Conservation (phyloP, 305 asterid genomes). For the Fraxinus latifolia region DNA sequence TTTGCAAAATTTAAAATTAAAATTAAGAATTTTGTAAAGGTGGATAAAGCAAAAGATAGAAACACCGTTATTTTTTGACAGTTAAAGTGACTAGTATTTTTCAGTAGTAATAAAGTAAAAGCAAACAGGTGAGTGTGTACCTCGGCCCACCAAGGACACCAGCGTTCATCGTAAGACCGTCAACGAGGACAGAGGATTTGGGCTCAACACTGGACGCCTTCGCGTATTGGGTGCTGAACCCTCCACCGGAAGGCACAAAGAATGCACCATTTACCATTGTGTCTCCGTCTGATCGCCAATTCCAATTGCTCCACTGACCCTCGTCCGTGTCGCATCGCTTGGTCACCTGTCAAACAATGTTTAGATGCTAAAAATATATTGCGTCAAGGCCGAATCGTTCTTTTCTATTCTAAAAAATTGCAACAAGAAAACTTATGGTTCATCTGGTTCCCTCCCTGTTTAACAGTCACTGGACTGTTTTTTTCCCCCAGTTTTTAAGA, state of each 20-base stretch:
- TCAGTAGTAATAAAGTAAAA: background rate
- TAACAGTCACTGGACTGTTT: background rate
- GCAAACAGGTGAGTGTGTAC: slow-evolving; percentile 16
- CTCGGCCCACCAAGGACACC: slow-evolving; percentile 64
- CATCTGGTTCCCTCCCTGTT: background rate
- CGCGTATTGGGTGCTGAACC: slow-evolving; percentile 42
- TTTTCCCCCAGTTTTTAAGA: background rate
- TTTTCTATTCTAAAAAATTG: background rate
- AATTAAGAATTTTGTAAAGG: background rate
- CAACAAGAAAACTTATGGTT: background rate
- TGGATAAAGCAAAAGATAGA: background rate
- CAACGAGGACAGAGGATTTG: slow-evolving; percentile 47
- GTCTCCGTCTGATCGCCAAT: slow-evolving; percentile 75
- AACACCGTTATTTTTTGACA: background rate
- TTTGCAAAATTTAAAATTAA: background rate
- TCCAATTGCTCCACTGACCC: slow-evolving; percentile 63
- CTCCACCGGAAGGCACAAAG: slow-evolving; percentile 71
- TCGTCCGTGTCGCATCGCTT: slow-evolving; percentile 52
- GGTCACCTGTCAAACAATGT: slow-evolving; percentile 41
- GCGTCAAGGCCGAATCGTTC: background rate
- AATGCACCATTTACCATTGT: slow-evolving; percentile 64
- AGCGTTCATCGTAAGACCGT: slow-evolving; percentile 59
- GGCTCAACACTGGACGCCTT: slow-evolving; percentile 51
- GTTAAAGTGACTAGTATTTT: background rate
- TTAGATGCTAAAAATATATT: background rate